Evolutionary conservation across 2,329 filamentous ascomycete genomes (phyloP).

Genomic region (Paramyrothecium sp.): DNA sequence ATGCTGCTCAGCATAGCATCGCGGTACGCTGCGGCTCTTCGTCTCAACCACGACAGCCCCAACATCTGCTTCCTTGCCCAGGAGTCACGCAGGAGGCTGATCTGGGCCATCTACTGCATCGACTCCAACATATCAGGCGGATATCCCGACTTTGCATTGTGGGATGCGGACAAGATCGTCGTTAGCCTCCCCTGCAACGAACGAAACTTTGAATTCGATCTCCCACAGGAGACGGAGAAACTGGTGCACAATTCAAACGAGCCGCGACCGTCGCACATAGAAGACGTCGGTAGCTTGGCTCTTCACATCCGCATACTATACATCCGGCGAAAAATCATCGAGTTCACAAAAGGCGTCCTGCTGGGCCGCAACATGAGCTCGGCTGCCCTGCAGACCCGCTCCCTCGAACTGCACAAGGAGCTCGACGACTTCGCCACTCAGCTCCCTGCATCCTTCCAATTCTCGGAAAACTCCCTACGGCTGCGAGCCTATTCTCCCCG

Average conservation of each 20-base stretch:
- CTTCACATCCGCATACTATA: conserved; percentile 56
- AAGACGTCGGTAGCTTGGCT: conserved; percentile 55
- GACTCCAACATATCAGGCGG: conserved; percentile 41
- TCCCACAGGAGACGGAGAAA: conserved; percentile 52
- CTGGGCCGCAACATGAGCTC: conserved; percentile 36
- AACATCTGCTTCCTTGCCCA: conserved; percentile 38
- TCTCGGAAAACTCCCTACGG: conserved; percentile 55
- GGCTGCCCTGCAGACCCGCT: conserved; percentile 39
- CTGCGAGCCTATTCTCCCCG: conserved; percentile 56
- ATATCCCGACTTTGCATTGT: conserved; percentile 43
- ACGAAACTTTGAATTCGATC: conserved; percentile 53
- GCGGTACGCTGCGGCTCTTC: conserved; percentile 39
- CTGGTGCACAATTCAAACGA: conserved; percentile 45
- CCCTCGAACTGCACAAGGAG: conserved; percentile 46
- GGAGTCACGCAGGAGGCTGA: conserved; percentile 39
- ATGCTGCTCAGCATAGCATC: conserved; percentile 43
- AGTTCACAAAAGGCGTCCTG: conserved; percentile 47
- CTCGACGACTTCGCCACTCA: conserved; percentile 52
- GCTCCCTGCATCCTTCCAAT: conserved; percentile 54
- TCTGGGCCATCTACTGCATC: conserved; percentile 44
- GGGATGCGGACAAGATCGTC: conserved; percentile 38
- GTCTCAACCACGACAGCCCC: conserved; percentile 40
- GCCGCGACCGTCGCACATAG: conserved; percentile 37
- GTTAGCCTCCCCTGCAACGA: conserved; percentile 42
- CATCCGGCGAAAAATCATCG: conserved; percentile 52